These are phyloP conservation scores for Suhomyces pyralidae DNA, from an alignment of 805 yeast genomes.

Conservation along the genomic window DNA sequence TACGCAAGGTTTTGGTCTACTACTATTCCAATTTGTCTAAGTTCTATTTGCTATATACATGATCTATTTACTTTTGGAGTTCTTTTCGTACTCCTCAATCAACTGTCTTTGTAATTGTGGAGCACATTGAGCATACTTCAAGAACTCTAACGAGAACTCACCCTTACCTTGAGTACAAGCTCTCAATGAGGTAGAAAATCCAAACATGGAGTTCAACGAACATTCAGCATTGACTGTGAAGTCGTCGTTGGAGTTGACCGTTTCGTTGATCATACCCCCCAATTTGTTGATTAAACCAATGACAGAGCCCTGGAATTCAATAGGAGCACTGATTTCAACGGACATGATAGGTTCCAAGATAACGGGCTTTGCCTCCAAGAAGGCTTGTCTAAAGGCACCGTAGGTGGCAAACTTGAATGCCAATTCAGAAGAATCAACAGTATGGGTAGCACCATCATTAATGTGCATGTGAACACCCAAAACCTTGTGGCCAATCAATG, in stretches of 20 bases:
- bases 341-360: slow-evolving; percentile 96
- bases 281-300: slow-evolving; percentile 90
- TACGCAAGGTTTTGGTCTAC: too few species aligned
- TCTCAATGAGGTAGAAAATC: slow-evolving; percentile 91
- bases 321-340: slow-evolving; percentile 89
- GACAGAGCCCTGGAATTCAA: slow-evolving; percentile 91
- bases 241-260: slow-evolving; percentile 92
- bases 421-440: slow-evolving; percentile 94
- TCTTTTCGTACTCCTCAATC: slow-evolving; percentile 68
- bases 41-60: slow-evolving; percentile 9
- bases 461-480: slow-evolving; percentile 90
- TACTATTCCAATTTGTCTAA: not conserved
- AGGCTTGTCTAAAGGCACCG: slow-evolving; percentile 90
- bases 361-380: slow-evolving; percentile 78
- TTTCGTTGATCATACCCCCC: slow-evolving; percentile 88
- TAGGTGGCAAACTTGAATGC: slow-evolving; percentile 91
- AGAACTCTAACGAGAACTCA: slow-evolving; percentile 93
- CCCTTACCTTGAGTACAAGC: slow-evolving; percentile 99
- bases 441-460: slow-evolving; percentile 96
- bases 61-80: slow-evolving; percentile 17
- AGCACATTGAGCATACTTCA: slow-evolving; percentile 85
- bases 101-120: slow-evolving; percentile 88
- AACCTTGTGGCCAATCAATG: slow-evolving; percentile 90
- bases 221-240: slow-evolving; percentile 92
- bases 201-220: slow-evolving; percentile 94